Base-by-base conservation (phyloP, 1,284 basidiomycete species). In the Gomphus bonarii region DNA sequence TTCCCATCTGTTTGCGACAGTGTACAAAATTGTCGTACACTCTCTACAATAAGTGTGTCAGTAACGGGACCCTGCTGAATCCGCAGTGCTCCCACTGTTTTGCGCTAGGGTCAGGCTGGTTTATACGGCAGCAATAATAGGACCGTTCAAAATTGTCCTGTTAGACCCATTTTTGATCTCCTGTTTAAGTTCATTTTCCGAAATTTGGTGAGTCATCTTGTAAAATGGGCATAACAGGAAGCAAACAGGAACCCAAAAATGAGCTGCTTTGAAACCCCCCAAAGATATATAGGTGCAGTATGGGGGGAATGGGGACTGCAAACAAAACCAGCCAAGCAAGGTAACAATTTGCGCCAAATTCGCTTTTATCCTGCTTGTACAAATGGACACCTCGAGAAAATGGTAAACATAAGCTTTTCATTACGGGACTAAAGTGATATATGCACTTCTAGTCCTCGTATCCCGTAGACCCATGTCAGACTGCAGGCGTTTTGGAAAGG, bases 1-100 rank as follows among this genome's bases (percentile, higher is more conserved):
- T 31, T 56, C n/a, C 55, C 55, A 56, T 56, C 55, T 48, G 8
- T 49, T 50, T 20, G 48, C 55, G 4, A 43, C 31, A n/a, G 55
- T 47, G 36, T 56, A 56, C 20, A 31, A 25, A 56, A 56, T 28
- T 56, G 55, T 20, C 55, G 44, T 10, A 56, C 55, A 11, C 48
- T 36, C 1, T 48, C 7, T 2, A 33, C 33, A n/a, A 50, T 28
- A 2, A 47, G 10, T n/a, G 55, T 36, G 22, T 47, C 55, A 36
- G 48, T 22, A 8, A 56, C 55, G 16, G 33, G 30, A 6, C 55
- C 55, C 22, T 56, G 55, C 2, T 36, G 33, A 10, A 47, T 56
- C 30, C 36, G 46, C 30, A 56, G 44, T 56, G 18, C 36, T 25
- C 16, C 55, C 55, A 50, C 50, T 16, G 16, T 25, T 18, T n/a